phyloP scores from a whole-genome alignment of 192 early-diverging fungal species.

The Backusella tuberculispora region DNA sequence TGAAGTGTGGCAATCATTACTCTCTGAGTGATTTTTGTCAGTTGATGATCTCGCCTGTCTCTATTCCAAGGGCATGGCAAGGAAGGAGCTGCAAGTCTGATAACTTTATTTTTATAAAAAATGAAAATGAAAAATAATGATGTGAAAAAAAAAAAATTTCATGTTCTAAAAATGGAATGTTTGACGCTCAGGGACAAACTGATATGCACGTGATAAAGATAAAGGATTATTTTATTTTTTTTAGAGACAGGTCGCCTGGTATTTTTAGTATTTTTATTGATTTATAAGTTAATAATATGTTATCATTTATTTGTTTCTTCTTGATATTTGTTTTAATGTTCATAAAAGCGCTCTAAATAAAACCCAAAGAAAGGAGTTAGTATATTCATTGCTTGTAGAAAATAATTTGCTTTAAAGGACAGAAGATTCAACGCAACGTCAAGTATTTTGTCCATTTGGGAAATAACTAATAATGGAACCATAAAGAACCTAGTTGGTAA shows the following conservation, averaged over 20 bases:
- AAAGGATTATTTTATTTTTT: too few relatives aligned
- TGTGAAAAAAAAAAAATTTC: background rate
- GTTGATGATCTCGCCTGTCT: constrained; percentile 36
- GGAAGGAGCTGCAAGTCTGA: constrained; percentile 32
- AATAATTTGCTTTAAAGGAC: background rate
- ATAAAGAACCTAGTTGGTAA: background rate
- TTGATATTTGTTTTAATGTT: too few relatives aligned
- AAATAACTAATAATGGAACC: background rate
- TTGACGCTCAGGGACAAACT: too few relatives aligned
- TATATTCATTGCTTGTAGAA: background rate
- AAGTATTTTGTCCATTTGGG: background rate
- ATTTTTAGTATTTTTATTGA: too few relatives aligned
- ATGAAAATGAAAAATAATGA: constrained; percentile 8
- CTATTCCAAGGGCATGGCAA: constrained; percentile 37
- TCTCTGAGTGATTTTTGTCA: constrained; percentile 20
- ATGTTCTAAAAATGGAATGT: too few relatives aligned
- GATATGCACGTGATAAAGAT: too few relatives aligned
- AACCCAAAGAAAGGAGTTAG: background rate
- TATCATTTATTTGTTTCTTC: too few relatives aligned
- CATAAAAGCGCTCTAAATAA: too few relatives aligned
- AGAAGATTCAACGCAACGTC: background rate
- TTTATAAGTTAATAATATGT: too few relatives aligned
- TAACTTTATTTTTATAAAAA: constrained; percentile 22
- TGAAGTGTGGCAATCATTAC: constrained; percentile 30
- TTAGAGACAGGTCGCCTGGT: too few relatives aligned